A percentile compares a stretch with the other conserved stretches of the same genome.
These are phyloP conservation scores for Lablab purpureus DNA, from an alignment of 306 rosid genomes.

Conservation along the genomic window DNA sequence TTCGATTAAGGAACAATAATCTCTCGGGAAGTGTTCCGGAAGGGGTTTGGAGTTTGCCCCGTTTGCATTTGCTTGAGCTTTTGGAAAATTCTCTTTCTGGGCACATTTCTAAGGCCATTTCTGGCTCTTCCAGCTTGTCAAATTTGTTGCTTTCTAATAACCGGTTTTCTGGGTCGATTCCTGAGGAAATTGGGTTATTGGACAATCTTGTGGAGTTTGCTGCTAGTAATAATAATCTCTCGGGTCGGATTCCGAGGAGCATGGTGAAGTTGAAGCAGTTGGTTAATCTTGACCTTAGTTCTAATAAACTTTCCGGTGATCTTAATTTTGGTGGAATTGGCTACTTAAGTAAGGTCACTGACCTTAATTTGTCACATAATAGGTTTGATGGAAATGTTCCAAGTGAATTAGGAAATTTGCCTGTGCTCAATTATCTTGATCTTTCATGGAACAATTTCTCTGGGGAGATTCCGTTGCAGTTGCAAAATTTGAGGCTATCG, in stretches of 20 bases:
- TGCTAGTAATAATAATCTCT: conserved; percentile 52
- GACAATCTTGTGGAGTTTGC: conserved; percentile 52
- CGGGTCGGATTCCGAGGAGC: conserved; percentile 58
- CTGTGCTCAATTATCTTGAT: conserved; percentile 68
- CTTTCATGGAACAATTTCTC: conserved; percentile 66
- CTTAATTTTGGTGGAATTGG: conserved; percentile 52
- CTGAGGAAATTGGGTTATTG: conserved; percentile 60
- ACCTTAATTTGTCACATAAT: conserved; percentile 64
- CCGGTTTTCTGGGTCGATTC: conserved; percentile 64
- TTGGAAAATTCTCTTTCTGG: conserved; percentile 62
- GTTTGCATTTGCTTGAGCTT: conserved; percentile 61
- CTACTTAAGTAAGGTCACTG: conserved; percentile 54
- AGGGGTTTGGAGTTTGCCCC: conserved; percentile 68
- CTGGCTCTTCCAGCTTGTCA: conserved; percentile 59
- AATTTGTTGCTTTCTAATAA: conserved; percentile 56
- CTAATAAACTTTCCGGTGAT: conserved; percentile 61
- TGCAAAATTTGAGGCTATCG: conserved; percentile 73
- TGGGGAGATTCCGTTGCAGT: conserved; percentile 63
- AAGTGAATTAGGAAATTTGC: conserved; percentile 66
- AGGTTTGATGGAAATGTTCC: conserved; percentile 62
- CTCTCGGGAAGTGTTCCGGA: conserved; percentile 69
- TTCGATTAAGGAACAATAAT: conserved; percentile 65
- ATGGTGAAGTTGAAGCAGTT: conserved; percentile 56
- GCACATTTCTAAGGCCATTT: conserved; percentile 55
- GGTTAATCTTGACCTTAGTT: conserved; percentile 62